Base-by-base conservation (phyloP, 495 filamentous ascomycete species). In the Chaetomium cochliodes region DNA sequence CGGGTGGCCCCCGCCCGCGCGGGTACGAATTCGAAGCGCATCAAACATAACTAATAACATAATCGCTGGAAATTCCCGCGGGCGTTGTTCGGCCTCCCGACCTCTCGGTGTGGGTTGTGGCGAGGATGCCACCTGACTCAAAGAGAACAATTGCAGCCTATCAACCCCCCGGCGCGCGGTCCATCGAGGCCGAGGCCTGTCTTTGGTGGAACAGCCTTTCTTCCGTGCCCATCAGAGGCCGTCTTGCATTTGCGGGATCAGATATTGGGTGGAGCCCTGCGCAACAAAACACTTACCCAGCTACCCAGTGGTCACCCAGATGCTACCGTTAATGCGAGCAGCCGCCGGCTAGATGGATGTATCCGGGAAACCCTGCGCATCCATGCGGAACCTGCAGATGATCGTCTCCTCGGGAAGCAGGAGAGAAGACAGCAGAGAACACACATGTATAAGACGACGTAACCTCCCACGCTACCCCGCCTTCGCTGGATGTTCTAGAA, bases 391-490 rank as follows among this genome's bases (percentile, higher is more conserved):
- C 59, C 22, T 62, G 52, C 37, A 56, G 49, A 52, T 25, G 22
- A 37, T 37, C 42, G n/a, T 5, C 41, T 18, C 3, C 26, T 51
- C 33, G 33, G 33, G 33, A 37, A 37, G 33, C 33, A 37, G 33
- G 33, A 37, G 33, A 7, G 12, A 42, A 57, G 30, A 1, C 47
- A 28, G 23, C 42, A 5, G 26, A 20, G 44, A 56, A 25, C 22
- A 52, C 28, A 13, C 33, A 7, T 64, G 55, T 65, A 65, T 60
- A 65, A 60, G 63, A 60, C 41, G 57, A 20, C 41, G 39, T 20
- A 33, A 41, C n/a, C 41, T 63, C 37, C 51, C 63, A 37, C 57
- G n/a, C 51, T 65, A 65, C 63, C 63, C 66, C 62, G 63, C 56
- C 66, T 37, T 67, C 42, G 0, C 20, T 42, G 30, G 18, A 62